Conservation (phyloP, 495 filamentous ascomycete genomes). For the Lophium mytilinum region DNA sequence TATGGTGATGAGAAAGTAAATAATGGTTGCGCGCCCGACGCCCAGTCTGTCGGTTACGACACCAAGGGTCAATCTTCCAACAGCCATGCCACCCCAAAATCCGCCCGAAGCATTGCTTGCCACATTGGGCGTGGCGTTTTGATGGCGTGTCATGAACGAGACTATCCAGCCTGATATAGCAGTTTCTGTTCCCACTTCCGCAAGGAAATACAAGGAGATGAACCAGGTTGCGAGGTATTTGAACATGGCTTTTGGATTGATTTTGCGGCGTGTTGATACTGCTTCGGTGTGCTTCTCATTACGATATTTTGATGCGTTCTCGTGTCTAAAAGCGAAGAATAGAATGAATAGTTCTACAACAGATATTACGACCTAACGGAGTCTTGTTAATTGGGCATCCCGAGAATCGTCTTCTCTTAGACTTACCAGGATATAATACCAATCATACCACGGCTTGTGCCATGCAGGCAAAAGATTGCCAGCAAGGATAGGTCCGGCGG, state of each 20-base stretch:
- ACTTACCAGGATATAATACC: conserved; percentile 13
- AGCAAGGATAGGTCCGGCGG: conserved; percentile 5
- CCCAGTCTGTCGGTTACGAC: conserved; percentile 8
- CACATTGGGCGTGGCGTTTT: conserved; percentile 1
- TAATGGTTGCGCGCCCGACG: neutral
- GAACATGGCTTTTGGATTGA: conserved; percentile 3
- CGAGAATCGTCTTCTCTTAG: neutral
- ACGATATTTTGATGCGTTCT: conserved; percentile 5
- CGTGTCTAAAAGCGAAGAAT: conserved; percentile 5
- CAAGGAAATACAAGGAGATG: conserved; percentile 6
- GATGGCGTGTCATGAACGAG: conserved; percentile 6
- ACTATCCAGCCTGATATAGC: conserved; percentile 16
- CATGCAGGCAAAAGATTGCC: neutral
- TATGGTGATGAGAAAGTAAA: conserved; percentile 6
- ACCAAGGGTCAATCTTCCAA: conserved; percentile 9
- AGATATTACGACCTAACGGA: neutral
- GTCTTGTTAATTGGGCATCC: neutral
- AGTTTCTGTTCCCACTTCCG: conserved; percentile 16
- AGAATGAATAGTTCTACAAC: neutral
- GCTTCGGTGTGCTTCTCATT: neutral
- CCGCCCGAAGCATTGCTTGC: conserved; percentile 5
- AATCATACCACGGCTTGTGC: conserved; percentile 7
- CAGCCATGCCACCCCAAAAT: conserved; percentile 15
- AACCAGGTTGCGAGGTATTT: conserved; percentile 2
- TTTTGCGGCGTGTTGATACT: neutral